Conservation (phyloP, 2,329 filamentous ascomycete genomes). For the Malbranchea cinnamomea region DNA sequence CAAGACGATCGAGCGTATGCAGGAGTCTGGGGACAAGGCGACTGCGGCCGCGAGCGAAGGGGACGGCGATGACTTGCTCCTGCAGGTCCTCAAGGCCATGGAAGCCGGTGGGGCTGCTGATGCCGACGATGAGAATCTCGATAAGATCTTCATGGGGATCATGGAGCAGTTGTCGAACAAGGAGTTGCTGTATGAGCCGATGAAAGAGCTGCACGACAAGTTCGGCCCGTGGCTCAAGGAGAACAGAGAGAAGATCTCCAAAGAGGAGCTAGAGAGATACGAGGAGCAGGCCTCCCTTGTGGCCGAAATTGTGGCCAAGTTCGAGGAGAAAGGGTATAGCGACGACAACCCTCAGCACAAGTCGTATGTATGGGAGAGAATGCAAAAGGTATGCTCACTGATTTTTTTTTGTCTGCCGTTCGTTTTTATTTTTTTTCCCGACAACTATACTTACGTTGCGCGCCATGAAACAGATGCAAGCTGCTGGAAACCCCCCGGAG, state of each 20-base stretch:
- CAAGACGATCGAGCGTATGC: slow-evolving; percentile 92
- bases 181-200: slow-evolving; percentile 94
- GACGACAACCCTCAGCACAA: slow-evolving; percentile 70
- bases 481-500: slow-evolving; percentile 71
- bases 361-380: slow-evolving; percentile 88
- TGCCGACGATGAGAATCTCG: slow-evolving; percentile 66
- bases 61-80: slow-evolving; percentile 64
- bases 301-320: slow-evolving; percentile 72
- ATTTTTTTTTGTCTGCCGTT: slow-evolving; percentile 3
- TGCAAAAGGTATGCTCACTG: slow-evolving; percentile 66
- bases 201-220: slow-evolving; percentile 91
- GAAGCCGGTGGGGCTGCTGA: slow-evolving; percentile 34
- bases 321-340: slow-evolving; percentile 66
- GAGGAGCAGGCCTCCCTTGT: slow-evolving; percentile 67
- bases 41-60: slow-evolving; percentile 55
- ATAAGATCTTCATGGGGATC: slow-evolving; percentile 91
- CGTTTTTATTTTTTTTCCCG: slow-evolving; percentile 2
- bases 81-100: slow-evolving; percentile 86
- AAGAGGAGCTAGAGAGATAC: slow-evolving; percentile 65
- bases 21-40: slow-evolving; percentile 70
- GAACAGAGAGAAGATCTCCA: slow-evolving; percentile 47
- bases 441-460: slow-evolving; percentile 4
- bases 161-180: slow-evolving; percentile 99
- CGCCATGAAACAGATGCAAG: slow-evolving; percentile 66
- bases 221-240: slow-evolving; percentile 79